Evolutionary conservation across 2,329 filamentous ascomycete genomes (phyloP), one percentile per base, ranked within the genome.

Genomic region (Verticillium nubilum): DNA sequence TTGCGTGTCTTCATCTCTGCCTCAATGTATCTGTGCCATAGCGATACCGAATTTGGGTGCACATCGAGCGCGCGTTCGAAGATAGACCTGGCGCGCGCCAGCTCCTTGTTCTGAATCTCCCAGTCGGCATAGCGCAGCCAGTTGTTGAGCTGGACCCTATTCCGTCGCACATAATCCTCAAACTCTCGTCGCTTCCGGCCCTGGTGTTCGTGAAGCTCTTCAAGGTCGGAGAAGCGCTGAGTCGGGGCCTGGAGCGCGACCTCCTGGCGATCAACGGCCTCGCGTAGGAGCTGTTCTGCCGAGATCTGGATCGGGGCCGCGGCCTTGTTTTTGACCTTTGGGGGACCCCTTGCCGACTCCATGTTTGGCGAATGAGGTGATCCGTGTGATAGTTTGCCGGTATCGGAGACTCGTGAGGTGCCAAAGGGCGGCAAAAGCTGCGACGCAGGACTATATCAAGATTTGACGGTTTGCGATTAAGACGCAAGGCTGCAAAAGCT

Each of bases 51-150:
- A 54, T 94, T 96, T 58, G 91, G 84, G 68, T 96, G 91, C 42
- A 95, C 91, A 73, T 99, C 95, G 66, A 99, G 82, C 56, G 94
- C 94, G 67, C 95, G 86, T 78, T 99, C 95, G 68, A 98, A 99
- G 69, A 99, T 88, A 56, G 90, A 96, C 50, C 95, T 84, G 29
- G 95, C 95, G 59, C 95, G 89, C 58, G 89, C 87, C 75, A 91
- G 97, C 78, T 99, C 95, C 76, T 98, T 98, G 77, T 99, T 95
- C 73, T 99, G 94, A 62, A 98, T 83, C 78, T 99, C 95, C 91
- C 93, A 99, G 67, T 91, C 86, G 59, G 95, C 94, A 81, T 99
- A 99, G 70, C 93, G 90, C 83, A 95, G 92, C 95, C 95, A 99
- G 76, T 98, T 98, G 80, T 96, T 96, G 83, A 98, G 92, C 71